Conservation (phyloP, 2,329 filamentous ascomycete species). For the Fusarium aywerte region DNA sequence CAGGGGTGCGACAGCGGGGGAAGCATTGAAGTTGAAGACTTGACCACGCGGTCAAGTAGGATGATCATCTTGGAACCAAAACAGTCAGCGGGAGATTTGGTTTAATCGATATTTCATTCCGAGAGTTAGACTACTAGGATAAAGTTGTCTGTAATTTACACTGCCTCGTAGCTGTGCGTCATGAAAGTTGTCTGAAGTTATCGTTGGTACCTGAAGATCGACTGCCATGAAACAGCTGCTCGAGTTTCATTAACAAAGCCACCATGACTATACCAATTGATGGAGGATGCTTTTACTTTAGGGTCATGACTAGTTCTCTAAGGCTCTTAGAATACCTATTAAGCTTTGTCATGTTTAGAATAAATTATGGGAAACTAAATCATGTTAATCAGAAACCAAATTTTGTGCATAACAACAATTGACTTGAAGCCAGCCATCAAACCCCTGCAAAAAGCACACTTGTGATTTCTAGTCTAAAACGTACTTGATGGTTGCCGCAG, state of each 20-base stretch:
- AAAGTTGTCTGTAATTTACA: too few relatives aligned
- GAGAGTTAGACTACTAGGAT: too few relatives aligned
- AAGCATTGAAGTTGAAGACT: conserved; percentile 27
- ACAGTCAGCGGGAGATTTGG: not conserved
- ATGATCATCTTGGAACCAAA: not conserved
- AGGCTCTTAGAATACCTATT: too few relatives aligned
- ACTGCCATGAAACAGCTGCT: conserved; percentile 13
- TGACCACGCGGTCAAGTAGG: conserved; percentile 23
- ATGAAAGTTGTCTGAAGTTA: not conserved
- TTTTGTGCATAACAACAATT: not conserved
- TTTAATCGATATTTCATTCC: not conserved
- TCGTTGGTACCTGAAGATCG: conserved; percentile 17
- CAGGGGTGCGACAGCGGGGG: conserved; percentile 42
- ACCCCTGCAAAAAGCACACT: not conserved
- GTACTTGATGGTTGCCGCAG: not conserved
- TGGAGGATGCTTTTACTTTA: not conserved
- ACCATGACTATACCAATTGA: not conserved
- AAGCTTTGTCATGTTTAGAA: too few relatives aligned
- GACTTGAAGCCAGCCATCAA: not conserved
- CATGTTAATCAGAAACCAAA: not conserved
- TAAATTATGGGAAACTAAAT: too few relatives aligned
- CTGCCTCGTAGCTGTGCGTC: not conserved
- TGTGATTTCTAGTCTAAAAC: conserved; percentile 1
- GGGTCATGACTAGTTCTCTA: too few relatives aligned
- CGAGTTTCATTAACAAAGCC: not conserved